These are phyloP conservation scores for Podaxis sp. DNA, from an alignment of 768 basidiomycete genomes.

Conservation along the genomic window DNA sequence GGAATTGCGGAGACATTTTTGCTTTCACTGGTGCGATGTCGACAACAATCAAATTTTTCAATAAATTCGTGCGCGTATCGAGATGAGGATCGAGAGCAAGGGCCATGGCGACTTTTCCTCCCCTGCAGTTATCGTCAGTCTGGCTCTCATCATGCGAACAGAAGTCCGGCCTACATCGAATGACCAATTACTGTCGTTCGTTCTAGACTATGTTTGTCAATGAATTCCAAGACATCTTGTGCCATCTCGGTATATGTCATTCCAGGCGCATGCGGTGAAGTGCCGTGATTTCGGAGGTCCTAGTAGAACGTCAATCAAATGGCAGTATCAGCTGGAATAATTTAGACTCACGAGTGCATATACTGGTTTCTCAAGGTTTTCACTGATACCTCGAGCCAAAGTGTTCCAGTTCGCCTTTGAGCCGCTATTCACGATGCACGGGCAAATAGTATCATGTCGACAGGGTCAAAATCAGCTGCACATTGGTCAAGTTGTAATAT, in stretches of 20 bases:
- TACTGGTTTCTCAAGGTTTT: constrained; percentile 58
- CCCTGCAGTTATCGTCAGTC: constrained; percentile 45
- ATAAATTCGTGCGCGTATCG: constrained; percentile 35
- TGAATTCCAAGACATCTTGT: constrained; percentile 69
- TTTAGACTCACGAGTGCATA: constrained; percentile 55
- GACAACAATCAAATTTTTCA: constrained; percentile 65
- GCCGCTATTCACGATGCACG: constrained; percentile 46
- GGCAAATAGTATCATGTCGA: background rate
- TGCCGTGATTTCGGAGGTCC: constrained; percentile 85
- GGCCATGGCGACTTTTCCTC: constrained; percentile 82
- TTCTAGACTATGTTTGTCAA: constrained; percentile 48
- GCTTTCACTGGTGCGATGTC: constrained; percentile 78
- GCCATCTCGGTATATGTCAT: constrained; percentile 84
- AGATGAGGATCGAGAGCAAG: constrained; percentile 49
- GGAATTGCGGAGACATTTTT: constrained; percentile 47
- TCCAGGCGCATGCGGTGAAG: constrained; percentile 69
- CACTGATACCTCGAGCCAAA: constrained; percentile 69
- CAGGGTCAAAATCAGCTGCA: background rate
- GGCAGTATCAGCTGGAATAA: background rate
- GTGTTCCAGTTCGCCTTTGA: constrained; percentile 90
- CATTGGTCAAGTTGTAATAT: constrained; percentile 7
- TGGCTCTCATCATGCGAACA: constrained; percentile 11
- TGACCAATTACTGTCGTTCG: constrained; percentile 84
- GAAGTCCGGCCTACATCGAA: constrained; percentile 65
- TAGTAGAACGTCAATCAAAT: background rate